Conservation (phyloP, 2,329 filamentous ascomycete genomes). For the Chaetomium strumarium region DNA sequence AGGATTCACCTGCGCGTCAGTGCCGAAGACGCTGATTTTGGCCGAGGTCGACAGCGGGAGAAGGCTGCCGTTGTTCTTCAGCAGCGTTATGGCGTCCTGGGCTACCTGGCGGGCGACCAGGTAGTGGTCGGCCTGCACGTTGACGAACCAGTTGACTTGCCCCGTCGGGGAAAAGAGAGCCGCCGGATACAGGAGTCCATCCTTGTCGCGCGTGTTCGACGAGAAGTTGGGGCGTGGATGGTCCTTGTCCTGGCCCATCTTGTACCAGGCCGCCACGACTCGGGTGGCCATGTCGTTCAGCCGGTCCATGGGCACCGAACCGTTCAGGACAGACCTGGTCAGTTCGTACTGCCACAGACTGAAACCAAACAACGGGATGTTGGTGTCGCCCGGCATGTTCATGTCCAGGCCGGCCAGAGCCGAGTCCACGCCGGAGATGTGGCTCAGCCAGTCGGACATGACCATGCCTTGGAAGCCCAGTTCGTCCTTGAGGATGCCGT, state of each 20-base stretch:
- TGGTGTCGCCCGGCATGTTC: slow-evolving; percentile 54
- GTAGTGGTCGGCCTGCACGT: slow-evolving; percentile 51
- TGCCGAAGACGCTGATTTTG: slow-evolving; percentile 45
- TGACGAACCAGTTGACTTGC: slow-evolving; percentile 63
- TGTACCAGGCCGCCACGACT: slow-evolving; percentile 54
- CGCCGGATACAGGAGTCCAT: slow-evolving; percentile 51
- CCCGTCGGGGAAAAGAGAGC: slow-evolving; percentile 54
- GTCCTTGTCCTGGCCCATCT: slow-evolving; percentile 53
- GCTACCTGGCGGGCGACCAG: slow-evolving; percentile 47
- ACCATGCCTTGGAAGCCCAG: slow-evolving; percentile 77
- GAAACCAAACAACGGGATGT: slow-evolving; percentile 45
- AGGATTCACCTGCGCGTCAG: slow-evolving; percentile 42
- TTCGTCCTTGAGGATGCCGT: slow-evolving; percentile 71
- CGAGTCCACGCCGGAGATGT: slow-evolving; percentile 66
- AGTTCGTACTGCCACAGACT: slow-evolving; percentile 52
- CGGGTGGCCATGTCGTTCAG: slow-evolving; percentile 53
- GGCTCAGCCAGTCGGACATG: slow-evolving; percentile 76
- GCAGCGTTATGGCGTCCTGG: slow-evolving; percentile 50
- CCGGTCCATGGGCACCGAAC: slow-evolving; percentile 49
- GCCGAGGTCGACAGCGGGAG: slow-evolving; percentile 39
- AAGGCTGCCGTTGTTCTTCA: slow-evolving; percentile 59
- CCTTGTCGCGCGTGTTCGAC: slow-evolving; percentile 49
- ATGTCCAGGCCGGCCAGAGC: slow-evolving; percentile 69
- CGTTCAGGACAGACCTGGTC: slow-evolving; percentile 49
- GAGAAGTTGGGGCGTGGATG: slow-evolving; percentile 55